Conservation (phyloP, 2,329 filamentous ascomycete genomes). For the Dendryphion nanum region DNA sequence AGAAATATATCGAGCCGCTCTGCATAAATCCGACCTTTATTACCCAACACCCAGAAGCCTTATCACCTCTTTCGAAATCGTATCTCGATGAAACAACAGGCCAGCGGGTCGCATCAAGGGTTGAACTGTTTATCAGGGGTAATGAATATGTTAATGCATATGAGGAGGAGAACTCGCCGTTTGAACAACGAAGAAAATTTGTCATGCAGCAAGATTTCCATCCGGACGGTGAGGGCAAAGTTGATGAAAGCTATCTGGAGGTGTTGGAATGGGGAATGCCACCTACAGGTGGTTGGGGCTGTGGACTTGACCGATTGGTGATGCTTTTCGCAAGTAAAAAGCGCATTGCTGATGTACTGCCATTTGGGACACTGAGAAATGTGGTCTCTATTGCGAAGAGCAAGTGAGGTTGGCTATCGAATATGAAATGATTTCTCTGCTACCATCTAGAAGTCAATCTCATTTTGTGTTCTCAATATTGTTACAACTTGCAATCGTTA, state of each 20-base stretch:
- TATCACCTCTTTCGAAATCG: constrained; percentile 89
- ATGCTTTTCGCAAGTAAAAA: constrained; percentile 83
- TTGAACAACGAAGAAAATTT: constrained; percentile 83
- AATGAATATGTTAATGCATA: constrained; percentile 94
- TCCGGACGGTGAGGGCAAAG: constrained; percentile 38
- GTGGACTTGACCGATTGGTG: constrained; percentile 83
- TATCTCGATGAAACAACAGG: constrained; percentile 65
- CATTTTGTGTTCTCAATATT: too few species aligned
- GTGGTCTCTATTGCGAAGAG: constrained; percentile 43
- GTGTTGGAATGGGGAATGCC: constrained; percentile 86
- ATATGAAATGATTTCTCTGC: too few species aligned
- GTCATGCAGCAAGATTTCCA: constrained; percentile 52
- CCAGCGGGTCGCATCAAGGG: constrained; percentile 76
- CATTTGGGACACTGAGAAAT: constrained; percentile 79
- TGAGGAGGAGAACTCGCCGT: constrained; percentile 94
- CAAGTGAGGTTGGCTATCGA: not conserved
- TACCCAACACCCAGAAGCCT: constrained; percentile 81
- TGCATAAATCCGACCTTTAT: constrained; percentile 79
- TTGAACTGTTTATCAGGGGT: constrained; percentile 78
- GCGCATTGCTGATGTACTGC: constrained; percentile 81
- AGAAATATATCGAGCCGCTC: constrained; percentile 73
- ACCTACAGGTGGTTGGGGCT: constrained; percentile 97
- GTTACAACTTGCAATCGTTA: too few species aligned
- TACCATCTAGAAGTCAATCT: too few species aligned
- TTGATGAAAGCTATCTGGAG: constrained; percentile 81